phyloP scores from a whole-genome alignment of 2,329 filamentous ascomycete species.

The Balansia obtecta region DNA sequence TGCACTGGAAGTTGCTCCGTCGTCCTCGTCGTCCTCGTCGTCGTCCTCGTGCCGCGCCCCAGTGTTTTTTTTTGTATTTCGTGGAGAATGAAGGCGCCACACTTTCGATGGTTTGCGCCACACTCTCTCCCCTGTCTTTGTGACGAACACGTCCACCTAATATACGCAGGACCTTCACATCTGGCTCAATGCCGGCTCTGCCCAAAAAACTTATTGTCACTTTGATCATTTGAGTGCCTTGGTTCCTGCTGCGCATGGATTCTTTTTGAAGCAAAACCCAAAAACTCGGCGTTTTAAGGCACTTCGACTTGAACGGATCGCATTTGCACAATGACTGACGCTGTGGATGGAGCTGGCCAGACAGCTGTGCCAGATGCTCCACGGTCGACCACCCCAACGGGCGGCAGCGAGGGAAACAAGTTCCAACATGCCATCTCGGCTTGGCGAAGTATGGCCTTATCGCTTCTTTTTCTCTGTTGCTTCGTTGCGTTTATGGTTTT shows the following conservation, averaged over 20 bases:
- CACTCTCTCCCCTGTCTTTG: background rate
- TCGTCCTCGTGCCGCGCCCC: background rate
- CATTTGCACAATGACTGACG: slow-evolving; percentile 18
- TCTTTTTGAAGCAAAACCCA: background rate
- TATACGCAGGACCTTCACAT: too few relatives aligned
- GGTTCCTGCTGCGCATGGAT: background rate
- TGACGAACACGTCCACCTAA: background rate
- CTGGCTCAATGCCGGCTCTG: background rate
- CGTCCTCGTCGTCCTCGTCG: too few relatives aligned
- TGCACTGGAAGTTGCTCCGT: background rate
- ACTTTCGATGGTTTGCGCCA: background rate
- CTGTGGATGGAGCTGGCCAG: slow-evolving; percentile 17
- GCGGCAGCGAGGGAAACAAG: slow-evolving; percentile 61
- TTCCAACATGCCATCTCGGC: slow-evolving; percentile 93
- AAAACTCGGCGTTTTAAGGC: background rate
- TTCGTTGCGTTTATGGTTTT: background rate
- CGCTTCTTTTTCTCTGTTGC: background rate
- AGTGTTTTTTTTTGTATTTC: too few relatives aligned
- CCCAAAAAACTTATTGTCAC: background rate
- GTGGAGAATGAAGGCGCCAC: background rate
- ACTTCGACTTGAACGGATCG: background rate
- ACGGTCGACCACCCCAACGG: slow-evolving; percentile 17
- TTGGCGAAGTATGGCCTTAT: slow-evolving; percentile 64
- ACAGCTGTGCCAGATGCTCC: slow-evolving; percentile 12
- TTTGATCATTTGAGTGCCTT: background rate